These are phyloP conservation scores for Sugiyamaella mastotermitis DNA, from an alignment of 805 yeast genomes.

Conservation along the genomic window DNA sequence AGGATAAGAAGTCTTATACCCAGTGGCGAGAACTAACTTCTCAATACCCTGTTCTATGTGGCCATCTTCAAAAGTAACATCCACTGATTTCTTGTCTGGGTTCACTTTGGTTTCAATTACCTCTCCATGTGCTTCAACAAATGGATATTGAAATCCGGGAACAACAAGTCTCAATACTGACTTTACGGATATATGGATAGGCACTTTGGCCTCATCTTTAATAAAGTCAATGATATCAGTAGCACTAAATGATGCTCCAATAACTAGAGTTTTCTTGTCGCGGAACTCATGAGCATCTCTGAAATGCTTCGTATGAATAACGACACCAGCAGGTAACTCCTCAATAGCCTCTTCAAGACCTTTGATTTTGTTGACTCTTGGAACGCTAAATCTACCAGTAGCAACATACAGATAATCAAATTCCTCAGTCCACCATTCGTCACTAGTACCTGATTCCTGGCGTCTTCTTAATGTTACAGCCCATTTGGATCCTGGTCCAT, in stretches of 20 bases:
- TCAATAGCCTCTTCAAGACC: slow-evolving; percentile 41
- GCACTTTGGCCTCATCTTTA: slow-evolving; percentile 9
- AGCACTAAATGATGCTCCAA: slow-evolving; percentile 74
- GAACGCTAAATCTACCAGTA: slow-evolving; percentile 55
- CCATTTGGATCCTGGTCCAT: slow-evolving; percentile 29
- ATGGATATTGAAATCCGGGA: slow-evolving; percentile 13
- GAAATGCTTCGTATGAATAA: slow-evolving; percentile 53
- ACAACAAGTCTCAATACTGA: slow-evolving; percentile 3
- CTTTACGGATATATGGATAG: slow-evolving; percentile 8
- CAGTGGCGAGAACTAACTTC: slow-evolving; percentile 33
- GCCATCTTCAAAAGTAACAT: slow-evolving; percentile 17
- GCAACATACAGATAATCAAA: slow-evolving; percentile 60
- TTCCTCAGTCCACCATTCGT: slow-evolving; percentile 28
- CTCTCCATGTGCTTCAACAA: slow-evolving; percentile 10
- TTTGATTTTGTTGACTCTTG: slow-evolving; percentile 46
- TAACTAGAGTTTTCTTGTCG: slow-evolving; percentile 45
- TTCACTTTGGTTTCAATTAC: slow-evolving; percentile 5
- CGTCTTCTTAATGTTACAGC: slow-evolving; percentile 21
- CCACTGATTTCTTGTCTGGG: slow-evolving; percentile 4
- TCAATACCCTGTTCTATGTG: slow-evolving; percentile 25
- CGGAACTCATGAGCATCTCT: slow-evolving; percentile 40
- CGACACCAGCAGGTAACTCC: slow-evolving; percentile 35
- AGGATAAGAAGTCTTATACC: slow-evolving; percentile 35
- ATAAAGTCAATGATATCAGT: slow-evolving; percentile 57
- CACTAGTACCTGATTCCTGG: slow-evolving; percentile 4